Evolutionary conservation across 495 filamentous ascomycete species (phyloP).

Genomic region (Massariosphaeria phaeospora): DNA sequence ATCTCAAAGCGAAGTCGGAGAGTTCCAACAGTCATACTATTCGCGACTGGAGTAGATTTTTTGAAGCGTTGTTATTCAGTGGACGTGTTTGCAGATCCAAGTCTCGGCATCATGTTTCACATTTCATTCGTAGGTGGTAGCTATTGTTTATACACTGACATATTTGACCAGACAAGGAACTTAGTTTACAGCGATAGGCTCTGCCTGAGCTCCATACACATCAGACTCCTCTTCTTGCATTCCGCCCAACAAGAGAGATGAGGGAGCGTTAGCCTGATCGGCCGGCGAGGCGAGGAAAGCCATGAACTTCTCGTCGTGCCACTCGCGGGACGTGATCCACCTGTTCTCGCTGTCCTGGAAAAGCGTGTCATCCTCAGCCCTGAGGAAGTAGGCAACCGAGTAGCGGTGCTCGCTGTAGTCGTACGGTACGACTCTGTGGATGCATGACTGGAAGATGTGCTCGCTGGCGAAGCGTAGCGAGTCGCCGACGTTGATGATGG

Average conservation of each 20-base stretch:
- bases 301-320: slow-evolving; percentile 57
- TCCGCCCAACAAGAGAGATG: slow-evolving; percentile 23
- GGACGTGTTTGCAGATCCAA: neutral
- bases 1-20: too few relatives aligned
- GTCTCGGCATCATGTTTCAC: neutral
- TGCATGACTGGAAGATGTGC: slow-evolving; percentile 49
- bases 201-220: neutral
- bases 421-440: slow-evolving; percentile 54
- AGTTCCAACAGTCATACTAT: too few relatives aligned
- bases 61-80: neutral
- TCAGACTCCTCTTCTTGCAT: slow-evolving; percentile 25
- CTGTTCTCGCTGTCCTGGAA: slow-evolving; percentile 50
- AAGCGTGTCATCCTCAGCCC: slow-evolving; percentile 50
- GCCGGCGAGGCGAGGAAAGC: slow-evolving; percentile 21
- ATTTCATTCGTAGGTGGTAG: neutral
- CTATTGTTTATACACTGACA: neutral
- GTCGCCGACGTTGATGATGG: slow-evolving; percentile 56
- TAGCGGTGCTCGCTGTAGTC: slow-evolving; percentile 50
- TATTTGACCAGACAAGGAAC: neutral
- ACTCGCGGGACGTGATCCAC: slow-evolving; percentile 47
- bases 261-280: slow-evolving; percentile 23
- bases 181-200: neutral
- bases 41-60: neutral
- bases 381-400: slow-evolving; percentile 56
- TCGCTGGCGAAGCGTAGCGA: slow-evolving; percentile 50